phyloP scores from a whole-genome alignment of 2,329 filamentous ascomycete species.

The Fusarium gaditjirri region DNA sequence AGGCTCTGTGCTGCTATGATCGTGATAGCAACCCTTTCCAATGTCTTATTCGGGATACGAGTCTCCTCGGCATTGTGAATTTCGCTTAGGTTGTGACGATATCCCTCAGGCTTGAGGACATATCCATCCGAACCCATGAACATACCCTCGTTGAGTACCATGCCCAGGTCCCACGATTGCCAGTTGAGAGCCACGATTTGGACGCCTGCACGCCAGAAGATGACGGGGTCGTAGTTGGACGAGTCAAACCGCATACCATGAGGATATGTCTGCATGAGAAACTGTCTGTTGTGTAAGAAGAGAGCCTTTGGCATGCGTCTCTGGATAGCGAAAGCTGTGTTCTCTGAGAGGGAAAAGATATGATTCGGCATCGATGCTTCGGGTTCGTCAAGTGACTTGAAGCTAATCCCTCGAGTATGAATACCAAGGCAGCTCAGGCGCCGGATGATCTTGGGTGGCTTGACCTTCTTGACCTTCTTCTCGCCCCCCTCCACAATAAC shows the following conservation, averaged over 20 bases:
- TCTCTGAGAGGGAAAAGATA: slow-evolving; percentile 91
- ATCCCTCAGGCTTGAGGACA: slow-evolving; percentile 83
- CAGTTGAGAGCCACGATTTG: slow-evolving; percentile 98
- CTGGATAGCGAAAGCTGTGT: slow-evolving; percentile 69
- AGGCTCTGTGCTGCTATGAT: slow-evolving; percentile 13
- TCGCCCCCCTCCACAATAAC: neutral
- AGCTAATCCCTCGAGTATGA: slow-evolving; percentile 8
- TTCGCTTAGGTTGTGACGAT: slow-evolving; percentile 43
- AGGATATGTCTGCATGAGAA: slow-evolving; percentile 92
- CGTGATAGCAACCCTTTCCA: neutral
- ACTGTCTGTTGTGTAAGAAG: slow-evolving; percentile 85
- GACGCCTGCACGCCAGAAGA: slow-evolving; percentile 91
- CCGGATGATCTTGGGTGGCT: neutral
- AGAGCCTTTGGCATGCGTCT: slow-evolving; percentile 74
- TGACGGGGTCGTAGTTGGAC: slow-evolving; percentile 90
- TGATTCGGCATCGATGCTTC: slow-evolving; percentile 66
- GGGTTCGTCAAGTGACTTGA: slow-evolving; percentile 1
- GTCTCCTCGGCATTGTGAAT: neutral
- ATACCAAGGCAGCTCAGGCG: slow-evolving; percentile 8
- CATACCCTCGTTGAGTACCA: slow-evolving; percentile 98
- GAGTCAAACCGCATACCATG: slow-evolving; percentile 80
- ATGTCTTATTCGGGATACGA: neutral
- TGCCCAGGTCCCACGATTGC: slow-evolving; percentile 91
- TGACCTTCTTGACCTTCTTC: slow-evolving; percentile 13
- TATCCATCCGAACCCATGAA: slow-evolving; percentile 87